Evolutionary conservation across 495 filamentous ascomycete species (phyloP), one percentile per base, ranked within the genome.

Genomic region (Xylaria sp.): DNA sequence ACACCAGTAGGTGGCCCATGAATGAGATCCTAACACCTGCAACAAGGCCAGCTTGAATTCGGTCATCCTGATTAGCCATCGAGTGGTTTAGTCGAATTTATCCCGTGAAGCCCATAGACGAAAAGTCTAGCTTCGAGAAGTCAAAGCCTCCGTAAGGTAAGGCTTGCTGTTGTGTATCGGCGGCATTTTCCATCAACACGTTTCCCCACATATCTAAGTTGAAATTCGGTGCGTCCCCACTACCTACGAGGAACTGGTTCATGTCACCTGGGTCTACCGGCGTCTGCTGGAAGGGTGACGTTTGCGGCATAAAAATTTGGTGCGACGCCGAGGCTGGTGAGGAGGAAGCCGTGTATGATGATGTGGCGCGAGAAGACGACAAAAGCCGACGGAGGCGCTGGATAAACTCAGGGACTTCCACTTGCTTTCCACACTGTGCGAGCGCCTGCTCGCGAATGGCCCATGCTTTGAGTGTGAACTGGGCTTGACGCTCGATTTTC

Each of bases 401-500:
- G 19, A 84, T 63, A 67, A 77, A 83, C 6, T 72, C 75, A 14
- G 82, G 81, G 4, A 61, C 59, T 5, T 77, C 72, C 29, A 79
- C 73, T 0, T 43, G n/a, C 24, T 61, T 64, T 0, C 70, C 63
- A 44, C 43, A 24, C 19, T 67, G 63, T 11, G 70, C 63, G 5
- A 81, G 48, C 0, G 64, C 71, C 55, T 80, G 77, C 72, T 85
- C 82, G 24, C 83, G 73, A 50, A 75, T 78, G 44, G 59, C 70
- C 84, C 83, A 87, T 7, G 84, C 82, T 67, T 81, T 83, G 46
- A 85, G 75, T 2, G 81, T 72, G 58, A 80, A 75, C 46, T 77
- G 73, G 15, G 81, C 83, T 43, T 83, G 76, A 1, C 76, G 72
- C 17, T 71, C 73, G 59, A 81, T 68, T n/a, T 73, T 75, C 68